Evolutionary conservation across 345 rosid species (phyloP).

Genomic region (Theobroma cacao): DNA sequence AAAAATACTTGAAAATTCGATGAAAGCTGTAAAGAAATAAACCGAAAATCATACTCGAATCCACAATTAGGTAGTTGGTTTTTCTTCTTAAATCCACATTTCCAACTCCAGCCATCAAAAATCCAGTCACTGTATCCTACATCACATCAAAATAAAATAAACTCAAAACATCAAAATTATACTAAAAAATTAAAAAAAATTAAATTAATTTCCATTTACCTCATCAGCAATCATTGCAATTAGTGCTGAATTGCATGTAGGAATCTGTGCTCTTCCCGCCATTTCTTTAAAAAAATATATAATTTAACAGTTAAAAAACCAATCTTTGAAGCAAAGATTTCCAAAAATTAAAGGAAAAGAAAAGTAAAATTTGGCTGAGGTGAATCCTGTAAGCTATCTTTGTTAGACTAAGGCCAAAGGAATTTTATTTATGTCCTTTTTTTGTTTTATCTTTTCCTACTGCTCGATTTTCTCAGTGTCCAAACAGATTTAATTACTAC

Average conservation of each 20-base stretch:
- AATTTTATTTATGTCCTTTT: neutral
- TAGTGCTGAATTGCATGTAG: conserved; percentile 54
- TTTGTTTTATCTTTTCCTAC: neutral
- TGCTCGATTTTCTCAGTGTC: neutral
- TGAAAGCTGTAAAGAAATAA: neutral
- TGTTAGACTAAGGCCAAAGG: neutral
- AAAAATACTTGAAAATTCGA: neutral
- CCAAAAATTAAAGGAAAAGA: neutral
- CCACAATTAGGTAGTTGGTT: conserved; percentile 86
- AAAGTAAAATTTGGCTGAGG: neutral
- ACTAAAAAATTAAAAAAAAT: neutral
- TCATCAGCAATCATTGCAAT: conserved; percentile 82
- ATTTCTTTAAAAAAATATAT: conserved; percentile 16
- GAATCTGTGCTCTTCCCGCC: conserved; percentile 65
- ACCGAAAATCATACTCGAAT: neutral
- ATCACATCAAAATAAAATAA: neutral
- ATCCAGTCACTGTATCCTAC: conserved; percentile 88
- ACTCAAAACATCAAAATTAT: neutral
- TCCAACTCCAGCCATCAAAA: conserved; percentile 97
- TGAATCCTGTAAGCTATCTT: neutral
- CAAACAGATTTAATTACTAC: neutral
- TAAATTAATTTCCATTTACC: conserved; percentile 30
- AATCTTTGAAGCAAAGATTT: neutral
- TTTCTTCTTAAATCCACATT: conserved; percentile 92
- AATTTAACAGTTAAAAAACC: no score